Evolutionary conservation across 352 stramenopile species (phyloP).

Genomic region (Phytopythium cucurbitacearum): DNA sequence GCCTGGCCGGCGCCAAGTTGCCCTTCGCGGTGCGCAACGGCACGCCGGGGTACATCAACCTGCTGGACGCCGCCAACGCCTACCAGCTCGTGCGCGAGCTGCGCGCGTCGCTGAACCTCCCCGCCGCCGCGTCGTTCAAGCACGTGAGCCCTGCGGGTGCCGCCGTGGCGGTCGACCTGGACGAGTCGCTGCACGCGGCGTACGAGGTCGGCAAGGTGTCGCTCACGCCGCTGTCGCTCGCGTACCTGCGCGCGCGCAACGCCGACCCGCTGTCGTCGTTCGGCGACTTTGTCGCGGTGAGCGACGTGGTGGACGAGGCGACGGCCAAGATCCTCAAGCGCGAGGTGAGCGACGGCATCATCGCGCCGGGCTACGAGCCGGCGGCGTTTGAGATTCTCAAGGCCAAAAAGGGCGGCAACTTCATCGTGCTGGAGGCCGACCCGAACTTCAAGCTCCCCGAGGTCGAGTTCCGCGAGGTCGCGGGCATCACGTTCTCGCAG

Average conservation of each 20-base stretch:
- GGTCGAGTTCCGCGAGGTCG: constrained; percentile 98
- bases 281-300: constrained; percentile 98
- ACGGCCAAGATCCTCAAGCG: constrained; percentile 98
- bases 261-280: constrained; percentile 99
- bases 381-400: constrained; percentile 98
- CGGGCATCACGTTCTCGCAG: constrained; percentile 98
- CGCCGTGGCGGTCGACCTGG: constrained; percentile 97
- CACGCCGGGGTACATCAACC: constrained; percentile 99
- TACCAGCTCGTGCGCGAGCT: constrained; percentile 98
- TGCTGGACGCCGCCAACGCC: constrained; percentile 98
- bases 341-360: constrained; percentile 99
- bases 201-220: constrained; percentile 93
- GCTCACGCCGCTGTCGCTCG: constrained; percentile 94
- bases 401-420: constrained; percentile 98
- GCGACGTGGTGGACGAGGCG: constrained; percentile 97
- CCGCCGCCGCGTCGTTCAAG: constrained; percentile 98
- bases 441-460: constrained; percentile 89
- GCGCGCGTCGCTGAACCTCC: constrained; percentile 90
- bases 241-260: constrained; percentile 98
- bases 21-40: constrained; percentile 90
- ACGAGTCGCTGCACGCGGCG: constrained; percentile 86
- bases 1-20: constrained; percentile 57
- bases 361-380: constrained; percentile 97
- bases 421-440: constrained; percentile 98
- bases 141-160: constrained; percentile 96